phyloP scores from a whole-genome alignment of 1,284 basidiomycete genomes.

The Puccinia triticina region DNA sequence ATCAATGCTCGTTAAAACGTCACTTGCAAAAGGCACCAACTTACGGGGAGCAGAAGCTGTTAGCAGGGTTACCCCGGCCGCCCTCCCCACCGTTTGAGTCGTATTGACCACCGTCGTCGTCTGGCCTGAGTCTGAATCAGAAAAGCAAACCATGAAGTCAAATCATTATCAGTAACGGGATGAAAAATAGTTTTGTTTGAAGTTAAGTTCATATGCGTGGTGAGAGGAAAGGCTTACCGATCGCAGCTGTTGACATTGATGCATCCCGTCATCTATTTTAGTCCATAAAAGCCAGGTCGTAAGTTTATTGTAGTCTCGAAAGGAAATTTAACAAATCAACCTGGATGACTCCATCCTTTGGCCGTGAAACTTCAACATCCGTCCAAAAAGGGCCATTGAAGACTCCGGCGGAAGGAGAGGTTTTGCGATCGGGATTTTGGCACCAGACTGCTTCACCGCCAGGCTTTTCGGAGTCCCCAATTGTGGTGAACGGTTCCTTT shows the following conservation, averaged over 20 bases:
- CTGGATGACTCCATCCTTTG: slow-evolving; percentile 41
- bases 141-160: background rate
- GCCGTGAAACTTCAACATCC: slow-evolving; percentile 47
- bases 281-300: background rate
- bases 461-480: slow-evolving; percentile 51
- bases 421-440: slow-evolving; percentile 34
- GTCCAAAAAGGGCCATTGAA: slow-evolving; percentile 53
- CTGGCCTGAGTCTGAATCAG: slow-evolving; percentile 10
- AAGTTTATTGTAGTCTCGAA: background rate
- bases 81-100: slow-evolving; percentile 58
- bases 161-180: slow-evolving; percentile 51
- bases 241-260: slow-evolving; percentile 45
- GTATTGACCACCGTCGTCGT: slow-evolving; percentile 57
- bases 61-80: slow-evolving; percentile 57
- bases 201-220: too few relatives aligned
- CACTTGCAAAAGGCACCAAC: background rate
- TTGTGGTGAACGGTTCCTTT: slow-evolving; percentile 51
- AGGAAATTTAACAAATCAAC: background rate
- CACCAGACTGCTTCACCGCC: slow-evolving; percentile 52
- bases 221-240: slow-evolving; percentile 51
- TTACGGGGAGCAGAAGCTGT: slow-evolving; percentile 54
- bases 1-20: background rate
- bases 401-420: slow-evolving; percentile 34
- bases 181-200: too few relatives aligned
- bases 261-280: slow-evolving; percentile 44